A percentile compares a stretch with the other conserved stretches of the same genome.
Conservation (phyloP, 768 basidiomycete species). For the Russula griseocarnosa region DNA sequence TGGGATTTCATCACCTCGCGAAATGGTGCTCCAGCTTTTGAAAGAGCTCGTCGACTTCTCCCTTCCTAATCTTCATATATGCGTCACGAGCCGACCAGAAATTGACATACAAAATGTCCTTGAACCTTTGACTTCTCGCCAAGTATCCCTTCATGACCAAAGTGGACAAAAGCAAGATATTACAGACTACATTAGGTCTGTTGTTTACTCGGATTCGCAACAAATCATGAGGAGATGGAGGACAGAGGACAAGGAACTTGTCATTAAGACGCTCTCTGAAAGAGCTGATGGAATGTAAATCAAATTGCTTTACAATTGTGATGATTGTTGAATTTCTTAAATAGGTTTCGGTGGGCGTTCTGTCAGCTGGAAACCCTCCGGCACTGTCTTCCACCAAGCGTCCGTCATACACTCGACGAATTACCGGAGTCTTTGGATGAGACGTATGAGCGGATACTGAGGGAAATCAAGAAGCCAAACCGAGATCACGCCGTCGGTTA, state of each 20-base stretch:
- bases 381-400: not conserved
- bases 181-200: not conserved
- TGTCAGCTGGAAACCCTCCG: not conserved
- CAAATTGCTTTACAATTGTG: no score
- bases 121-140: not conserved
- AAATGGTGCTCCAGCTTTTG: not conserved
- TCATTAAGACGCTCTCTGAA: not conserved
- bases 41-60: not conserved
- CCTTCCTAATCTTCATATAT: slow-evolving; percentile 1
- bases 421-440: not conserved
- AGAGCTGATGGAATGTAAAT: not conserved
- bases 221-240: slow-evolving; percentile 5
- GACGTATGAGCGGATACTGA: not conserved
- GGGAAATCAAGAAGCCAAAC: not conserved
- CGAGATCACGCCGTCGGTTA: not conserved
- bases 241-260: not conserved
- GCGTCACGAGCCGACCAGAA: slow-evolving; percentile 10
- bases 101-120: slow-evolving; percentile 1
- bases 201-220: slow-evolving; percentile 7
- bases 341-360: not conserved
- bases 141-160: slow-evolving; percentile 7
- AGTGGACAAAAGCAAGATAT: slow-evolving; percentile 8
- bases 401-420: not conserved
- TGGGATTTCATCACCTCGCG: not conserved
- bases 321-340: not conserved